phyloP scores from a whole-genome alignment of 2,329 filamentous ascomycete genomes.

The Diaporthe citri region DNA sequence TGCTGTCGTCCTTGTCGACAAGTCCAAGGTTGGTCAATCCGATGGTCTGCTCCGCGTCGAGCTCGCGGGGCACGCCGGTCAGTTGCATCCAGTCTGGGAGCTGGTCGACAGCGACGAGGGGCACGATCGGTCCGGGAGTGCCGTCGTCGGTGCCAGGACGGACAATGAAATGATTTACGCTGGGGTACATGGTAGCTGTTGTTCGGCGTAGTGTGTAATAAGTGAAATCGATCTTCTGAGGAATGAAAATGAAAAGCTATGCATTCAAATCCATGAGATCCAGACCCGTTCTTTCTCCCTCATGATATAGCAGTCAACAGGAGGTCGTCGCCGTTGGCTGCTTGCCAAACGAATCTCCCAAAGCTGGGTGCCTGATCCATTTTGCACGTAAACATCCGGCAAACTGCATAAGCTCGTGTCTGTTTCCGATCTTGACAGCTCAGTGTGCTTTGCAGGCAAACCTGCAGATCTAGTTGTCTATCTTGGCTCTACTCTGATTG shows the following conservation, averaged over 20 bases:
- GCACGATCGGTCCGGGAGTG: conserved; percentile 56
- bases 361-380: neutral
- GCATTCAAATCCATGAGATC: neutral
- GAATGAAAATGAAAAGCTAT: neutral
- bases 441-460: neutral
- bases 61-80: conserved; percentile 57
- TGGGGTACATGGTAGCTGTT: conserved; percentile 42
- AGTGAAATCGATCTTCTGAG: neutral
- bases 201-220: neutral
- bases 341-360: conserved; percentile 1
- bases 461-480: conserved; percentile 38
- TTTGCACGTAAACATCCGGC: neutral
- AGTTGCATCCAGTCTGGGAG: conserved; percentile 61
- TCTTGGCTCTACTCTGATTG: conserved; percentile 75
- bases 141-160: conserved; percentile 52
- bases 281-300: neutral
- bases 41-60: conserved; percentile 53
- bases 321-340: neutral
- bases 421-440: conserved; percentile 2
- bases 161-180: conserved; percentile 58
- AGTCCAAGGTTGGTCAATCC: conserved; percentile 56
- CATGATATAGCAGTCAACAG: neutral
- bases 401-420: conserved; percentile 24
- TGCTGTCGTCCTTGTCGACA: conserved; percentile 41
- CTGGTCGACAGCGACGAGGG: conserved; percentile 67